A percentile compares a stretch with the other conserved stretches of the same genome.
phyloP scores from a whole-genome alignment of 78 protist genomes.

The Monosiga brevicollis region DNA sequence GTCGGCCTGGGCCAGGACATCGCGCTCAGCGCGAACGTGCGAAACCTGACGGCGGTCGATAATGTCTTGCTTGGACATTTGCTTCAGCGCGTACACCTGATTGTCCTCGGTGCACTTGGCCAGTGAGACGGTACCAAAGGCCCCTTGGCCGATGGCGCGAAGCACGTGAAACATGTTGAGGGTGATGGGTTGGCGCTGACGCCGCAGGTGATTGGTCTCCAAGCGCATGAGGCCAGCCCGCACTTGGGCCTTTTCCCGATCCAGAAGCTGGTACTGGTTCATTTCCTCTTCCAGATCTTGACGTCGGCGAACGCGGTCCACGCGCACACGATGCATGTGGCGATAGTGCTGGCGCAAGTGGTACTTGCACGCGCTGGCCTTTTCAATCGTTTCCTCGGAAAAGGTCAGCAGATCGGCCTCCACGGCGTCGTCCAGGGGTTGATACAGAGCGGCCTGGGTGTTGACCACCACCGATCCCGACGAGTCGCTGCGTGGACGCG shows the following conservation, averaged over 20 bases:
- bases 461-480: too few species aligned
- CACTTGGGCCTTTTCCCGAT: not conserved
- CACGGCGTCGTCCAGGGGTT: too few species aligned
- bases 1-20: slow-evolving; percentile 56
- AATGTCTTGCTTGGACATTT: slow-evolving; percentile 31
- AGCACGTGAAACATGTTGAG: not conserved
- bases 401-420: too few species aligned
- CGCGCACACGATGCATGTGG: not conserved
- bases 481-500: too few species aligned
- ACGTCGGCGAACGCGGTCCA: not conserved
- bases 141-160: slow-evolving; percentile 26
- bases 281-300: not conserved
- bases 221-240: not conserved
- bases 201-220: not conserved
- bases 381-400: not conserved
- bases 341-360: not conserved
- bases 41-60: slow-evolving; percentile 9
- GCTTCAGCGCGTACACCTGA: slow-evolving; percentile 45
- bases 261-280: not conserved
- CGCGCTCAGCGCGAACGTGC: slow-evolving; percentile 71
- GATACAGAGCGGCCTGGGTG: too few species aligned
- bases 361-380: not conserved
- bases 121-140: slow-evolving; percentile 43
- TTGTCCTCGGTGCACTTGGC: slow-evolving; percentile 1
- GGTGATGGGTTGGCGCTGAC: not conserved